Conservation (phyloP, 2,329 filamentous ascomycete genomes). For the Arthrobotrys sphaeroides region DNA sequence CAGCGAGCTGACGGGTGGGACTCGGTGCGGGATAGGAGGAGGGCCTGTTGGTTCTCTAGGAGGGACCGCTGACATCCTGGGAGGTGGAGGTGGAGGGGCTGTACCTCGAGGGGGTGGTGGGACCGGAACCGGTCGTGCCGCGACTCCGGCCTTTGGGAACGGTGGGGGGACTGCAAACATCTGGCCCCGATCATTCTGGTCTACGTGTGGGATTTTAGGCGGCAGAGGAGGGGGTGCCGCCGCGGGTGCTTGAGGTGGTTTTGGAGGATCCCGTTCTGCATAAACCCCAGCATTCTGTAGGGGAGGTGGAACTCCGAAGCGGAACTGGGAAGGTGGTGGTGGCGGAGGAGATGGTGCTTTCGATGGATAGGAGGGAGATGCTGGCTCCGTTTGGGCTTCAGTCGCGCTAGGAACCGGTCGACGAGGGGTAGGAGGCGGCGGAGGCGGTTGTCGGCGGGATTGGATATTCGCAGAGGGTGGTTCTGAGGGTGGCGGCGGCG, state of each 20-base stretch:
- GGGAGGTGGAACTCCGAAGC: slow-evolving; percentile 86
- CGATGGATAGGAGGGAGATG: slow-evolving; percentile 22
- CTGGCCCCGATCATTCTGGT: slow-evolving; percentile 69
- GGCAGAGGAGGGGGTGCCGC: slow-evolving; percentile 68
- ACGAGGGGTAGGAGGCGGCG: slow-evolving; percentile 33
- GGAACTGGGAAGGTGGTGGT: slow-evolving; percentile 63
- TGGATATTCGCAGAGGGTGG: slow-evolving; percentile 61
- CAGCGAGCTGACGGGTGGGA: slow-evolving; percentile 59
- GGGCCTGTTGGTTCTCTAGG: too few species aligned
- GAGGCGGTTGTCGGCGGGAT: slow-evolving; percentile 39
- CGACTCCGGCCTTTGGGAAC: slow-evolving; percentile 68
- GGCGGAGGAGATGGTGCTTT: slow-evolving; percentile 16
- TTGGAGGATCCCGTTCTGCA: slow-evolving; percentile 70
- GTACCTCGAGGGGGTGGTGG: slow-evolving; percentile 63
- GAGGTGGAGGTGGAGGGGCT: slow-evolving; percentile 70
- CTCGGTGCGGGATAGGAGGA: slow-evolving; percentile 63
- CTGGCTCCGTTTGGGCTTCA: slow-evolving; percentile 18
- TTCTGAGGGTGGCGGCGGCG: slow-evolving; percentile 71
- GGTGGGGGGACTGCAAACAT: slow-evolving; percentile 80
- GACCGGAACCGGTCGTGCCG: slow-evolving; percentile 69
- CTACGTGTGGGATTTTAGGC: slow-evolving; percentile 70
- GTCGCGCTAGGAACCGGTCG: slow-evolving; percentile 6
- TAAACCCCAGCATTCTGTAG: slow-evolving; percentile 90
- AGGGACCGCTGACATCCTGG: slow-evolving; percentile 64
- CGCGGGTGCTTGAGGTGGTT: slow-evolving; percentile 74